phyloP scores from a whole-genome alignment of 2,329 filamentous ascomycete species.

The Penicillium polonicum region DNA sequence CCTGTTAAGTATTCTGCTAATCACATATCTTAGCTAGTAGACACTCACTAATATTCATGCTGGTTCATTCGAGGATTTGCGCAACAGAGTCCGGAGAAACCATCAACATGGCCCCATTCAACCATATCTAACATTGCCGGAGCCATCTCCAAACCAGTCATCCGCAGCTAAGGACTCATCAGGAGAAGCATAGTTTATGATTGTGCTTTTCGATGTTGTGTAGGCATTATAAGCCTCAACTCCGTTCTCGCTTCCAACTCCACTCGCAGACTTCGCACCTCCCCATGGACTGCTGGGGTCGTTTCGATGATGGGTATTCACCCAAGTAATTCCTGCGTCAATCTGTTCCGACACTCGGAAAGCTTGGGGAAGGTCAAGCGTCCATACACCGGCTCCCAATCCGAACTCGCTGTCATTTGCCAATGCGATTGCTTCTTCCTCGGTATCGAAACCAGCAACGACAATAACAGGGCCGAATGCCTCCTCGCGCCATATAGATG shows the following conservation, averaged over 20 bases:
- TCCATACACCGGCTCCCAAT: slow-evolving; percentile 53
- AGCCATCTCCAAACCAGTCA: slow-evolving; percentile 64
- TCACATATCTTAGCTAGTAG: too few species aligned
- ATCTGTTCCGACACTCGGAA: slow-evolving; percentile 49
- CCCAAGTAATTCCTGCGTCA: slow-evolving; percentile 51
- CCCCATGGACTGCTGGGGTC: slow-evolving; percentile 72
- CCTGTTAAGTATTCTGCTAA: background rate
- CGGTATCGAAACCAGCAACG: slow-evolving; percentile 48
- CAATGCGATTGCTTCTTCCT: slow-evolving; percentile 48
- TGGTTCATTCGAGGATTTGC: background rate
- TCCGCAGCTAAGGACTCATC: slow-evolving; percentile 33
- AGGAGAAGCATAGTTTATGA: slow-evolving; percentile 58
- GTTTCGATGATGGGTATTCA: slow-evolving; percentile 64
- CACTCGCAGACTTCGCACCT: slow-evolving; percentile 59
- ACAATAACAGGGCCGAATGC: slow-evolving; percentile 55
- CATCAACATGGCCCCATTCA: slow-evolving; percentile 27
- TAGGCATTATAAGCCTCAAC: slow-evolving; percentile 61
- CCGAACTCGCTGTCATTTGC: slow-evolving; percentile 54
- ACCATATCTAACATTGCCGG: slow-evolving; percentile 60
- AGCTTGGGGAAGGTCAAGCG: slow-evolving; percentile 50
- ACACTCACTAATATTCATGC: background rate
- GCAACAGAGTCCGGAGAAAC: background rate
- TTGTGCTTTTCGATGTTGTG: slow-evolving; percentile 46
- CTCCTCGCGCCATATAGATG: slow-evolving; percentile 42
- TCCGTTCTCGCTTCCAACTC: slow-evolving; percentile 72